A percentile compares a stretch with the other conserved stretches of the same genome.
Conservation (phyloP, 371 early-diverging fungal genomes). For the Sporodiniella umbellata region DNA sequence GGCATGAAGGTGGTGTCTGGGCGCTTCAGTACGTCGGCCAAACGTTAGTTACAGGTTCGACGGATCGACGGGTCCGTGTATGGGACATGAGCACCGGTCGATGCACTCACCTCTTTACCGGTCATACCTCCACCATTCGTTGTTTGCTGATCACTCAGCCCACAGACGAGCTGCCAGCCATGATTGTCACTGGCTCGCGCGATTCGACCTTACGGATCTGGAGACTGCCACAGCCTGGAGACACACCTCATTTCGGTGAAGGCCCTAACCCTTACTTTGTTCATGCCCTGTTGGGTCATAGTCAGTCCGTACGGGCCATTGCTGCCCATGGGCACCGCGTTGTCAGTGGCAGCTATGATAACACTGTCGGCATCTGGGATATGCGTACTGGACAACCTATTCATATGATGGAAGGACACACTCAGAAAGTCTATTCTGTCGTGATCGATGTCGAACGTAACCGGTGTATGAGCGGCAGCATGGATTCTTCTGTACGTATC, state of each 20-base stretch:
- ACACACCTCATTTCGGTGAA: slow-evolving; percentile 10
- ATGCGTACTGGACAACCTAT: slow-evolving; percentile 63
- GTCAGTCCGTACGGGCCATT: slow-evolving; percentile 88
- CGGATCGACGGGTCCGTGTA: slow-evolving; percentile 94
- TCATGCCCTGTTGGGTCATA: slow-evolving; percentile 82
- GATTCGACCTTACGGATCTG: slow-evolving; percentile 96
- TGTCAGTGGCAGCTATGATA: slow-evolving; percentile 94
- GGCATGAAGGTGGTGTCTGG: slow-evolving; percentile 99
- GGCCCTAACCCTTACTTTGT: slow-evolving; percentile 56
- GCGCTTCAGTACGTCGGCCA: slow-evolving; percentile 86
- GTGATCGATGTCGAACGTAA: slow-evolving; percentile 74
- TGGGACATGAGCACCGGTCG: slow-evolving; percentile 93
- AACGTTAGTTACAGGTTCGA: slow-evolving; percentile 94
- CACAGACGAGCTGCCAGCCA: slow-evolving; percentile 44
- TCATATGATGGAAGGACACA: slow-evolving; percentile 80
- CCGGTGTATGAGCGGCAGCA: slow-evolving; percentile 87
- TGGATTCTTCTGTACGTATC: slow-evolving; percentile 92
- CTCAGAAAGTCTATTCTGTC: slow-evolving; percentile 89
- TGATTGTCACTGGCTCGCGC: slow-evolving; percentile 95
- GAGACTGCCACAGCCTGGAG: slow-evolving; percentile 69
- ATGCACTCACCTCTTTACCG: slow-evolving; percentile 87
- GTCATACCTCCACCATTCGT: slow-evolving; percentile 96
- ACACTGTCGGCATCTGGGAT: slow-evolving; percentile 92
- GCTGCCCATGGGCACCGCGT: slow-evolving; percentile 79
- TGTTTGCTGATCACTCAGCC: slow-evolving; percentile 88